A percentile compares a stretch with the other conserved stretches of the same genome.
These are phyloP conservation scores for Kluyveromyces starmeri DNA, from an alignment of 805 yeast species.

Conservation along the genomic window DNA sequence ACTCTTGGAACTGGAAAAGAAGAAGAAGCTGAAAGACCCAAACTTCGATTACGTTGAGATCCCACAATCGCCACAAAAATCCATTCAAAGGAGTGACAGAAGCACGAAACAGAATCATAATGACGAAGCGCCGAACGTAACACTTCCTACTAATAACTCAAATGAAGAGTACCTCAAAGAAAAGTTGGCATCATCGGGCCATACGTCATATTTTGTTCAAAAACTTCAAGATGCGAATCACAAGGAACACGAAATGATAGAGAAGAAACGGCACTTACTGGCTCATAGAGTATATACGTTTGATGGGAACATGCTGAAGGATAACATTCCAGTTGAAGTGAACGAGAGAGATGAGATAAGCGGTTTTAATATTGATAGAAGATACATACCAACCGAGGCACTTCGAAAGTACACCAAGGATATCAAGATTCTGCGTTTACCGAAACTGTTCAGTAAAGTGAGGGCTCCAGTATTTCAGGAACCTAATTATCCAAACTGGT, in stretches of 20 bases:
- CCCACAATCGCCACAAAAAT: conserved; percentile 27
- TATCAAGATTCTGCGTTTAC: conserved; percentile 47
- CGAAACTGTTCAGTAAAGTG: conserved; percentile 55
- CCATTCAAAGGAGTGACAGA: conserved; percentile 6
- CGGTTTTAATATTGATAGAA: conserved; percentile 33
- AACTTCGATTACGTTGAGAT: conserved; percentile 20
- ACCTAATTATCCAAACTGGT: conserved; percentile 70
- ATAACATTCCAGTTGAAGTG: conserved; percentile 24
- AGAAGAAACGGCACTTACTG: conserved; percentile 22
- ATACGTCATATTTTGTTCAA: conserved; percentile 29
- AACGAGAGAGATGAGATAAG: conserved; percentile 42
- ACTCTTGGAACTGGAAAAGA: conserved; percentile 14
- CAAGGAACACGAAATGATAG: conserved; percentile 17
- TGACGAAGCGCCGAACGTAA: neutral
- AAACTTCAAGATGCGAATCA: conserved; percentile 21
- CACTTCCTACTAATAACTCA: neutral
- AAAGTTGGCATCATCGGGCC: conserved; percentile 5
- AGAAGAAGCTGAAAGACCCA: conserved; percentile 13
- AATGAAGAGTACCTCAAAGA: conserved; percentile 1
- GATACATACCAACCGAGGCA: conserved; percentile 36
- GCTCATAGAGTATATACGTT: conserved; percentile 35
- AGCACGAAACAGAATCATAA: neutral
- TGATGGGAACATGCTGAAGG: conserved; percentile 18
- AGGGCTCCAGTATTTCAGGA: conserved; percentile 58
- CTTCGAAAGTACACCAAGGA: conserved; percentile 36